Evolutionary conservation across 768 basidiomycete genomes (phyloP), one percentile per base, ranked within the genome.

Genomic region (Albatrellus ellisii): DNA sequence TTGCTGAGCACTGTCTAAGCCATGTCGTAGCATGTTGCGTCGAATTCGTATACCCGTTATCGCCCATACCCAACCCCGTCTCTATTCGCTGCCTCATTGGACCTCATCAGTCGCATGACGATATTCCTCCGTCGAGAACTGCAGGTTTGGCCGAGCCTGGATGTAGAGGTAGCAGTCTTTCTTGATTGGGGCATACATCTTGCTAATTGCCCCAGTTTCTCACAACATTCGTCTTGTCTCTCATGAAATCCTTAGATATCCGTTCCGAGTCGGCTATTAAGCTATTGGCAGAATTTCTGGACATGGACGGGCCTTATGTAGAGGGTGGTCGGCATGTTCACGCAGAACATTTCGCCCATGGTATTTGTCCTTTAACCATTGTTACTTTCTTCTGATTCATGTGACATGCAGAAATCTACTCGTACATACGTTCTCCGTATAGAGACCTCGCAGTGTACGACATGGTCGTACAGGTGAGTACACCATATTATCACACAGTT

Each of bases 261-360:
- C 85, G 91, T 32, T 85, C 88, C 10, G 82, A 89, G 60, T 76
- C 81, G 28, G 86, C 90, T 31, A 72, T 97, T 33, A 84, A 80
- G 52, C 59, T 86, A 12, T 66, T 97, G 6, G 70, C 88, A 11
- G 91, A 94, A 51, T 92, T 91, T 61, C 68, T 97, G 36, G 91
- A 97, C 55, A 69, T 86, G 58, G 81, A 80, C 48, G 59, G 62
- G 3, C 67, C 71, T 2, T 76, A 77, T 45, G 55, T 56, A 17
- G 69, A 72, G 36, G 79, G 77, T 6, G 63, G 66, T 20, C 67
- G 77, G 42, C 67, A 72, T 44, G 59, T 66, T 20, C 84, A 87
- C 51, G 84, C 91, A 9, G 91, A 97, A 56, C 91, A 95, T 59
- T 92, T 95, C 62, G 86, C 82, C 6, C 91, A 97, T 61, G 89